Evolutionary conservation across 2,329 filamentous ascomycete species (phyloP).

Genomic region (Boeremia exigua): DNA sequence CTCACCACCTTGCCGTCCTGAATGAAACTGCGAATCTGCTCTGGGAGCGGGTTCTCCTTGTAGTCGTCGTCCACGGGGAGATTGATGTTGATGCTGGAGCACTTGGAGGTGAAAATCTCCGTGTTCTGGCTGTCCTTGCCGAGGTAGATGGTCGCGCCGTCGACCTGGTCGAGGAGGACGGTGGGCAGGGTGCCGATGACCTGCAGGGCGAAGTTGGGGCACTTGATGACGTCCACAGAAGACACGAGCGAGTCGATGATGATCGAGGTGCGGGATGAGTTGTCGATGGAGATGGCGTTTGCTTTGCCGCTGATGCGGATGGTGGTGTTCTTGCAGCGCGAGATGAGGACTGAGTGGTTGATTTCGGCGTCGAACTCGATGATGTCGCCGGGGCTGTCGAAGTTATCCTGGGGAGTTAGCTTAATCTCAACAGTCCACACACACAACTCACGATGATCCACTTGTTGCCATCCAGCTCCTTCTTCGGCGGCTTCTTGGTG

Average conservation of each 20-base stretch:
- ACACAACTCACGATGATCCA: constrained; percentile 76
- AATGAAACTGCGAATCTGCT: constrained; percentile 84
- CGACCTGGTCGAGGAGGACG: constrained; percentile 89
- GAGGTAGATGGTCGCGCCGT: constrained; percentile 87
- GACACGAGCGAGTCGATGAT: constrained; percentile 90
- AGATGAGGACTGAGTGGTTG: constrained; percentile 89
- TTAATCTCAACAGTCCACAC: too few relatives aligned
- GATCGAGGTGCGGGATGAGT: constrained; percentile 81
- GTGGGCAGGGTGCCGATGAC: constrained; percentile 86
- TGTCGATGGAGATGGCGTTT: constrained; percentile 96
- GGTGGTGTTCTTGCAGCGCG: constrained; percentile 87
- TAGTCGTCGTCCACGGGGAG: constrained; percentile 79
- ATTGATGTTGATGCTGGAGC: constrained; percentile 84
- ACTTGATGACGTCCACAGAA: constrained; percentile 94
- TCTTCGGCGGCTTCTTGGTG: constrained; percentile 56
- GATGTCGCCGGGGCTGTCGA: constrained; percentile 73
- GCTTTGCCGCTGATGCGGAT: constrained; percentile 91
- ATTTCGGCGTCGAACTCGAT: constrained; percentile 83
- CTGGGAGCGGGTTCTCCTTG: constrained; percentile 83
- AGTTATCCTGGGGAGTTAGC: constrained; percentile 74
- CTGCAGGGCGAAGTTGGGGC: constrained; percentile 91
- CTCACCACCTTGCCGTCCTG: constrained; percentile 80
- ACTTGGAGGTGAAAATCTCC: constrained; percentile 90
- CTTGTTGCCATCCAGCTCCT: constrained; percentile 72
- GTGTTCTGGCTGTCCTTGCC: constrained; percentile 77